These are phyloP conservation scores for Coemansia sp. DNA, from an alignment of 192 early-diverging fungal species.

Conservation along the genomic window DNA sequence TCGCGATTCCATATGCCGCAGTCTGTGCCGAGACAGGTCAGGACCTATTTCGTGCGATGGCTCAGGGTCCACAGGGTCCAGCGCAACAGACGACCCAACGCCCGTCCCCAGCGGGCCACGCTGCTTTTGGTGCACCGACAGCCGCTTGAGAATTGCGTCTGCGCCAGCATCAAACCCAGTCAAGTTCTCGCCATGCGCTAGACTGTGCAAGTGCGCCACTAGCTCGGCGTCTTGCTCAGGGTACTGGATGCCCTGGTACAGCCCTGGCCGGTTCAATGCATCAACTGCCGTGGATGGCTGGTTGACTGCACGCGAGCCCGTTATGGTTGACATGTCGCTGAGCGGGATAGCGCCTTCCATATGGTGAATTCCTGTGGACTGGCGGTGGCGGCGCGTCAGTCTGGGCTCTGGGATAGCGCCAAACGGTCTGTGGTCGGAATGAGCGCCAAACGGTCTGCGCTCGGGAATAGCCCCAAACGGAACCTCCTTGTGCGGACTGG, in stretches of 20 bases:
- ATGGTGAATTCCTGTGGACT: constrained; percentile 5
- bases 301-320: constrained; percentile 4
- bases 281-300: not conserved
- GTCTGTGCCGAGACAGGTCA: not conserved
- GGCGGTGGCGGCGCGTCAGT: constrained; percentile 5
- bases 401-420: not conserved
- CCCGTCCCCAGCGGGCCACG: not conserved
- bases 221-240: constrained; percentile 30
- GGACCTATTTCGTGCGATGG: too few relatives aligned
- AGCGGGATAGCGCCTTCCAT: constrained; percentile 49
- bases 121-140: constrained; percentile 31
- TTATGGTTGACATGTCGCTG: constrained; percentile 18
- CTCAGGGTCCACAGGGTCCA: not conserved
- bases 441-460: constrained; percentile 32
- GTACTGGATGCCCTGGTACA: constrained; percentile 43
- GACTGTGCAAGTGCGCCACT: constrained; percentile 31
- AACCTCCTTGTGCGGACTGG: constrained; percentile 40
- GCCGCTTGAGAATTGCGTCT: constrained; percentile 26
- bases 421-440: constrained; percentile 16
- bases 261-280: constrained; percentile 28
- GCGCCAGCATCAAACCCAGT: not conserved
- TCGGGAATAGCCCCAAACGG: constrained; percentile 51
- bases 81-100: not conserved
- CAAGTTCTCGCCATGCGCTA: constrained; percentile 21
- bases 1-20: constrained; percentile 9